phyloP scores from a whole-genome alignment of 75 land plant genomes.

The Sequoia sempervirens region DNA sequence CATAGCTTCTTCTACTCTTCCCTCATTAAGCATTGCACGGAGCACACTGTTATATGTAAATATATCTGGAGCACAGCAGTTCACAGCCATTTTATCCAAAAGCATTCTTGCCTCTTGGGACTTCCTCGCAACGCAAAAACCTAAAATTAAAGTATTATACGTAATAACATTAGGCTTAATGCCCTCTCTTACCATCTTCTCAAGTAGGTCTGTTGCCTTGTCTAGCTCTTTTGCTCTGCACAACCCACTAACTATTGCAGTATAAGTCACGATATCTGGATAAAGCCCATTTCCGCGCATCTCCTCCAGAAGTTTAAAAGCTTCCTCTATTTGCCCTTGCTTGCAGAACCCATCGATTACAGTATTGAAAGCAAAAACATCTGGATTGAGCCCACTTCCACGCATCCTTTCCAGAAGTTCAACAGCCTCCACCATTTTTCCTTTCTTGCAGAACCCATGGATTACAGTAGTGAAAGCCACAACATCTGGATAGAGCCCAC shows the following conservation, averaged over 20 bases:
- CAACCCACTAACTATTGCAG: constrained; percentile 39
- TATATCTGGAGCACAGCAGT: constrained; percentile 40
- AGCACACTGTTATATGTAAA: constrained; percentile 56
- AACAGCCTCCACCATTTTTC: constrained; percentile 46
- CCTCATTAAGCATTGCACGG: constrained; percentile 39
- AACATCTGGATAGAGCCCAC: constrained; percentile 25
- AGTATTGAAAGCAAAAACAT: too few relatives aligned
- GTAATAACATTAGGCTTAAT: constrained; percentile 50
- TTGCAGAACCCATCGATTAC: too few relatives aligned
- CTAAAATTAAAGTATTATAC: constrained; percentile 12
- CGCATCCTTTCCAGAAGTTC: constrained; percentile 35
- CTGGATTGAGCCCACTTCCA: too few relatives aligned
- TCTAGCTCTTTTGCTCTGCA: constrained; percentile 35
- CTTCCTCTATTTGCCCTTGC: too few relatives aligned
- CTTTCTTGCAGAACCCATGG: constrained; percentile 54
- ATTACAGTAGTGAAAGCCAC: constrained; percentile 46
- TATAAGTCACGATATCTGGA: constrained; percentile 47
- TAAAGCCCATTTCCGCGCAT: constrained; percentile 28
- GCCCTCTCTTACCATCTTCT: constrained; percentile 47
- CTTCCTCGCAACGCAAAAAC: too few relatives aligned
- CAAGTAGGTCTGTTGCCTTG: constrained; percentile 45
- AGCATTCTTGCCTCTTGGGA: constrained; percentile 41
- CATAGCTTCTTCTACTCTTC: constrained; percentile 44
- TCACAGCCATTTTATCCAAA: constrained; percentile 40
- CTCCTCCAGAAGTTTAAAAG: too few relatives aligned